Base-by-base conservation (phyloP, 2,329 filamentous ascomycete genomes). In the Aureobasidium sp. region DNA sequence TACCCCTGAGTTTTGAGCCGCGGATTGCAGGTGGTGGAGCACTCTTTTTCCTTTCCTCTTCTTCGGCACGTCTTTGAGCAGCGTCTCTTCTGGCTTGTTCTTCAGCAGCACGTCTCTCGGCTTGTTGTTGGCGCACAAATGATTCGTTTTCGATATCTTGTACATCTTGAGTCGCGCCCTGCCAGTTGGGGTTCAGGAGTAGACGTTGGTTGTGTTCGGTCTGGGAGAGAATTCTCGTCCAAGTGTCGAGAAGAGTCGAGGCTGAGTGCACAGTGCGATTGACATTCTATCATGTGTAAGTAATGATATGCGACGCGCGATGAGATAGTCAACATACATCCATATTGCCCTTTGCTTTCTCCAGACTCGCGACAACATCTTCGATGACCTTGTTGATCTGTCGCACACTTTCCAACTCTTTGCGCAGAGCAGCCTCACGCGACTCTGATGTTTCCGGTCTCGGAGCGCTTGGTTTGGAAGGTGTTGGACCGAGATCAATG, bases 201-300 rank as follows among this genome's bases (percentile, higher is more conserved):
- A 99, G 84, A 29, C 96, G 90, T 78, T 98, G 95, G 76, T 97
- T 98, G 80, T 99, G 96, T 80, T 99, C 96, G 6, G 96, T 98
- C 79, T 99, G 96, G 10, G 94, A 96, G 16, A 99, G 88, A 71
- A 99, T 98, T 61, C 94, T 91, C 11, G 94, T 97, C 95, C 95
- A 99, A 20, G 95, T 97, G 73, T 97, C 94, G 38, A 99, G 89
- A 18, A 99, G 87, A 1, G 92, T 93, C 18, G 95, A 97, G 4
- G 96, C 94, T 64, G 95, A 95, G 70, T 88, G 87, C 48, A 98
- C 94, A 4, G 96, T 98, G 68, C 88, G 87, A 63, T 92, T 92
- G 42, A 98, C 95, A 29, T 92, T 97, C 92, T 93, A 69, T 13
- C 23, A 9, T 33, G 69, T 54, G 68, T 67, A n/a, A 66, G 50